Evolutionary conservation across 768 basidiomycete species (phyloP), one percentile per base, ranked within the genome.

Genomic region (Tricholoma bakamatsutake): DNA sequence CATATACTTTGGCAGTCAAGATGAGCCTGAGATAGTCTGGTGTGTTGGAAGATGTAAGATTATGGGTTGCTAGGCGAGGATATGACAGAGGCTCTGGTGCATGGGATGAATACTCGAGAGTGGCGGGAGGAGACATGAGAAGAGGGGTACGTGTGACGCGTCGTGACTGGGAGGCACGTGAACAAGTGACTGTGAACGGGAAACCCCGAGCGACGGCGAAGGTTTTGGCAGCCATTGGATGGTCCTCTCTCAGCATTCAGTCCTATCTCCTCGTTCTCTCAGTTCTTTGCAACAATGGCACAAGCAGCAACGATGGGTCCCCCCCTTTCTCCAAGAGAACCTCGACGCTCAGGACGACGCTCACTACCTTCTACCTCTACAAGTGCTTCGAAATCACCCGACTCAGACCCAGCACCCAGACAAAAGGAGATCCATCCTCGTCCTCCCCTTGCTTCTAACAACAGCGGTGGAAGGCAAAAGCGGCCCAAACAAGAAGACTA

Each of bases 21-120:
- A 93, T 93, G 46, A 96, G 83, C 17, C 88, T 80, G 43, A 95
- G 82, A 69, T 96, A 96, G 68, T 96, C 93, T 2, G 93, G 92
- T 5, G 83, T 83, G 21, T 83, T 80, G 47, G 78, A 76, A 0
- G 85, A 71, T 4, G 90, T 77, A 10, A 91, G 72, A 62, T 80
- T 71, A 62, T 93, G 88, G 24, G 78, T 72, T 0, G 83, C 68
- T 9, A 93, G 80, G 30, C 88, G 80, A 13, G 88, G 84, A 64
- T 87, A 93, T 18, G 69, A 53, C 8, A 87, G 70, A 15, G 85
- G 84, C 47, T 80, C 78, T 43, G 87, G 86, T n/a, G 82, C 85
- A 63, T 74, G 71, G 6, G 87, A 88, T 5, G 87, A 75, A 62
- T 84, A 84, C 69, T 90, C 88, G 60, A 87, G 69, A 42, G 80